Base-by-base conservation (phyloP, 1,139 yeast species). In the Scheffersomyces illinoinensis region DNA sequence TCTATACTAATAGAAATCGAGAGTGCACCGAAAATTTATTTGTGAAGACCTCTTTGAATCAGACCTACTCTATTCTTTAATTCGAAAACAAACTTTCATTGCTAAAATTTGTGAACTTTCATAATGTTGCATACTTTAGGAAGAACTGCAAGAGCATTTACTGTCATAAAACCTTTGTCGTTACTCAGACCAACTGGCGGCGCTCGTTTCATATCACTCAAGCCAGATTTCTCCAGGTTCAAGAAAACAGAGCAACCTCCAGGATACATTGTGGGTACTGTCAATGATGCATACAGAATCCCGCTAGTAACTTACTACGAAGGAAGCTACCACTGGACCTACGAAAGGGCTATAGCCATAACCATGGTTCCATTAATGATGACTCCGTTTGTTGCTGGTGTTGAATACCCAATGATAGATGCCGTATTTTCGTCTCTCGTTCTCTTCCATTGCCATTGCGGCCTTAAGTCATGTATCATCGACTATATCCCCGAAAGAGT, bases 311-410 rank as follows among this genome's bases (percentile, higher is more conserved):
- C 85, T 70, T 79, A 81, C 67, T 74, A 82, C 64, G 93, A 91
- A 69, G 98, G 98, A 43, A 88, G 97, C 4, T 87, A 85, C 72
- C 98, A 93, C 79, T 93, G 97, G 97, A 78, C 92, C 17, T 86
- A 89, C 68, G 98, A 93, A 74, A 84, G 93, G 66, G 68, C 85
- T 6, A 78, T 90, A 17, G 83, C 93, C 8, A 74, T 87, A 23
- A 84, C 89, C 1, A 74, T 93, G 71, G 82, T 91, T n/a, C 98
- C 98, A 24, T 78, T 93, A 62, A 76, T 87, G 6, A 77, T 87
- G 59, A 77, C 89, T 3, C 97, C 98, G 7, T 85, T 93, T 62
- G 84, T 88, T 46, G 81, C 88, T 49, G 88, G 90, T 18, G 85
- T 87, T 12, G 78, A 82, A 20, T 77, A 88, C 57, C 97, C 97